These are phyloP conservation scores for Eragrostis tef DNA, from an alignment of 202 grass and related monocot species.

Conservation along the genomic window DNA sequence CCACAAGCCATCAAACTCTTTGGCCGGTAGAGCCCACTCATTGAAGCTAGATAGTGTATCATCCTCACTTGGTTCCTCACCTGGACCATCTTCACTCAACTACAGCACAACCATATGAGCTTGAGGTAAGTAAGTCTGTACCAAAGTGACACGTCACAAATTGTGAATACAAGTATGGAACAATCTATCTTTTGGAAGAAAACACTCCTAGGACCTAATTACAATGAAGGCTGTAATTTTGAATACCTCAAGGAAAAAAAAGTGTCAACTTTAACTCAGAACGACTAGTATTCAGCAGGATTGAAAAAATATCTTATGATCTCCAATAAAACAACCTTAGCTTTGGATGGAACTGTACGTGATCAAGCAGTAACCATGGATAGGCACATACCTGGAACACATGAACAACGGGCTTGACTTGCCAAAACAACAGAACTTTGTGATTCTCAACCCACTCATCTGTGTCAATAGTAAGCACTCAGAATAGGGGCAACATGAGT, in stretches of 20 bases:
- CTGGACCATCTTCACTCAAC: conserved; percentile 96
- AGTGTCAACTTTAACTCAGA: conserved; percentile 13
- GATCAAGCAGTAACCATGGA: conserved; percentile 13
- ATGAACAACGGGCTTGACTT: conserved; percentile 88
- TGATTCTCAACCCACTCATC: conserved; percentile 80
- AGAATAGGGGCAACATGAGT: conserved; percentile 34
- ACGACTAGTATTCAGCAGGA: conserved; percentile 20
- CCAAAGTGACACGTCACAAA: neutral
- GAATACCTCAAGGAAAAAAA: neutral
- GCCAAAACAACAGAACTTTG: conserved; percentile 95
- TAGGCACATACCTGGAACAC: conserved; percentile 77
- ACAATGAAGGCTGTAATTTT: neutral
- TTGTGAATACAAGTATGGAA: conserved; percentile 13
- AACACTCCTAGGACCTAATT: neutral
- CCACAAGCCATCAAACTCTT: conserved; percentile 98
- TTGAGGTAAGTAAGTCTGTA: conserved; percentile 37
- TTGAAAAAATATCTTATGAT: conserved; percentile 26
- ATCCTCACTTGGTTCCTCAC: conserved; percentile 91
- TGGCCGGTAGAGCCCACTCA: conserved; percentile 89
- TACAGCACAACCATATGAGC: conserved; percentile 52
- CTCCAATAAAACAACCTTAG: neutral
- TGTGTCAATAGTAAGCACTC: conserved; percentile 46
- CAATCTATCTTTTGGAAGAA: conserved; percentile 16
- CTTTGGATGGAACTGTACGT: conserved; percentile 22
- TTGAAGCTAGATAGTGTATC: conserved; percentile 93